Evolutionary conservation across 192 early-diverging fungal species (phyloP).

Genomic region (Coemansia aciculifera): DNA sequence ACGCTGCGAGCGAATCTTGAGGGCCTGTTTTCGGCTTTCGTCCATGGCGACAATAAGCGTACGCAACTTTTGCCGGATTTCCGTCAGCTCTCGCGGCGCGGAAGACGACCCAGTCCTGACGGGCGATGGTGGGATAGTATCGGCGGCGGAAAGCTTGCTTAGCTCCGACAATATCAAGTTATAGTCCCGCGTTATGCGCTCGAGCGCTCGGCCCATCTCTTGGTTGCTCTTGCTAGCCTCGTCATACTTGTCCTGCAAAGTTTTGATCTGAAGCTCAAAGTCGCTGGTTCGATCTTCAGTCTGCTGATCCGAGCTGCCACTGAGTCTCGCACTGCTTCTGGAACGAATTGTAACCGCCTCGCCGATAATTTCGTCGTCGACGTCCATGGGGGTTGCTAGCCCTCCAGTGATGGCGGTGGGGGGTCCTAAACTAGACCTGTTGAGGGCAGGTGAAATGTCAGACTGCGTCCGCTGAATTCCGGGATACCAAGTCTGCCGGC

Average conservation of each 20-base stretch:
- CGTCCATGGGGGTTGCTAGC: constrained; percentile 20
- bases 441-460: neutral
- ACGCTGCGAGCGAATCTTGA: constrained; percentile 49
- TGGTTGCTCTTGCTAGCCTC: constrained; percentile 17
- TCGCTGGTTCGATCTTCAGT: neutral
- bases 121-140: constrained; percentile 39
- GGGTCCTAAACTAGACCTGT: neutral
- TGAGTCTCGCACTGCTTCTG: neutral
- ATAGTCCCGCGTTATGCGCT: constrained; percentile 42
- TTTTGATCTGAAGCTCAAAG: constrained; percentile 14
- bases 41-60: constrained; percentile 42
- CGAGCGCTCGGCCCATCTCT: constrained; percentile 35
- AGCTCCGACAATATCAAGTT: constrained; percentile 29
- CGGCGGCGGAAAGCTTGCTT: constrained; percentile 36
- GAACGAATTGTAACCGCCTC: neutral
- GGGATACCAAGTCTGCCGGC: constrained; percentile 57
- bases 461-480: constrained; percentile 30
- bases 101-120: constrained; percentile 10
- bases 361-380: constrained; percentile 9
- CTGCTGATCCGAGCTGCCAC: neutral
- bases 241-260: constrained; percentile 17
- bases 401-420: neutral
- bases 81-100: constrained; percentile 38
- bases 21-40: constrained; percentile 38
- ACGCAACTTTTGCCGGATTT: constrained; percentile 46